These are phyloP conservation scores for Pleurotus pulmonarius DNA, from an alignment of 768 basidiomycete genomes.

Conservation along the genomic window DNA sequence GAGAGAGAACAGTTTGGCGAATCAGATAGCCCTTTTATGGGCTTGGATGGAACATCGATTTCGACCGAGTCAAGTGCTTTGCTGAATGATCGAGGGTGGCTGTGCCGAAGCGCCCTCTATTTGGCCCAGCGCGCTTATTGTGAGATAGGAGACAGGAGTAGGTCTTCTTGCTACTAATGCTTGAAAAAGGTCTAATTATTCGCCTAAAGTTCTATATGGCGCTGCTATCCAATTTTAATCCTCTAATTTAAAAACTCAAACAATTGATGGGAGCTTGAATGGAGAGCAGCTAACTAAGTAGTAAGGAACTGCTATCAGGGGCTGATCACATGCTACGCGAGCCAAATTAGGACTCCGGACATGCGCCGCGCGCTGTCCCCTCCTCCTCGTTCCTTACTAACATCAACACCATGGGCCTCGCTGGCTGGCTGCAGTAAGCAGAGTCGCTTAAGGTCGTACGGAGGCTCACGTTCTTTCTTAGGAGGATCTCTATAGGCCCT, in stretches of 20 bases:
- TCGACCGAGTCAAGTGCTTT: slow-evolving; percentile 7
- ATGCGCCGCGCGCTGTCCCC: neutral
- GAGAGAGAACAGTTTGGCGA: slow-evolving; percentile 12
- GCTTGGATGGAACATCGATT: slow-evolving; percentile 2
- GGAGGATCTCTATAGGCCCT: neutral
- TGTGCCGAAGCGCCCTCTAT: neutral
- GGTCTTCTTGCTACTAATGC: too few relatives aligned
- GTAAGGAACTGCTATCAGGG: too few relatives aligned
- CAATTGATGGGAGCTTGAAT: too few relatives aligned
- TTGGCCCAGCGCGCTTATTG: neutral
- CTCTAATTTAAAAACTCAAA: too few relatives aligned
- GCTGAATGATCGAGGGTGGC: neutral
- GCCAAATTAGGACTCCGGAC: too few relatives aligned
- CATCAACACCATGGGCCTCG: neutral
- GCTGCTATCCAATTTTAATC: too few relatives aligned
- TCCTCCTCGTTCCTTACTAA: neutral
- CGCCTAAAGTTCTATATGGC: too few relatives aligned
- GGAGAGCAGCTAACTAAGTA: too few relatives aligned
- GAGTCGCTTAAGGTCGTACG: neutral
- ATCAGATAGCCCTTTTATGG: slow-evolving; percentile 14
- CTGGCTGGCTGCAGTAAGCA: neutral
- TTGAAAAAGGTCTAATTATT: too few relatives aligned
- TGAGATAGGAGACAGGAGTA: neutral
- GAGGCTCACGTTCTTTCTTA: neutral
- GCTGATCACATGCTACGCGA: too few relatives aligned